Evolutionary conservation across 495 filamentous ascomycete genomes (phyloP), one percentile per base, ranked within the genome.

Genomic region (Penicillium bialowiezense): DNA sequence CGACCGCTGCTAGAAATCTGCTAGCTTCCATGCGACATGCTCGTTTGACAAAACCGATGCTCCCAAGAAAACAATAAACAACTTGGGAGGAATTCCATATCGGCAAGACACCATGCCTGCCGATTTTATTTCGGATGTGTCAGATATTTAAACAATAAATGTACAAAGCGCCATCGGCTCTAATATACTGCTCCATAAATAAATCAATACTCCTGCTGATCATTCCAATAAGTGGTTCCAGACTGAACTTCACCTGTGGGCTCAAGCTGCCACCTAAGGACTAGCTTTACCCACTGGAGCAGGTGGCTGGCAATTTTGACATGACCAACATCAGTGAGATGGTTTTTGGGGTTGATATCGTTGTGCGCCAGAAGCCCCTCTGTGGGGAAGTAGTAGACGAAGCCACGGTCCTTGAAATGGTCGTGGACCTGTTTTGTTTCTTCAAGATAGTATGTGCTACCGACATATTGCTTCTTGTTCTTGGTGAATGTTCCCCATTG

Each of bases 301-400:
- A 87, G 51, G 51, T 87, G 82, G 52, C 82, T 85, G 2, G 84
- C 82, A 2, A 87, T 63, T 53, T 87, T 87, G 60, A 87, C 73
- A 41, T 85, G 81, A 0, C 85, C 83, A 9, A 86, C 77, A 52
- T 87, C 83, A 0, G 83, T 87, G 0, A 81, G 83, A 49, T 88
- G 84, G 52, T 70, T 83, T 56, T 71, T 69, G 10, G 83, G 85
- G 4, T 70, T 78, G 44, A 86, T 83, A 55, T 87, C 84, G 47
- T 87, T 87, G 53, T 88, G 83, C 56, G 86, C 82, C 52, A 88
- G 50, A 24, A 87, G 81, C 3, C 84, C 85, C 13, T 71, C 79
- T 2, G 82, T 86, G 59, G 84, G 80, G 62, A 87, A 87, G 54
- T 83, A 83, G 64, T 86, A 78, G 21, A 88, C 82, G 44, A 83